Base-by-base conservation (phyloP, 1,139 yeast species). In the Sugiyamaella paludigena region DNA sequence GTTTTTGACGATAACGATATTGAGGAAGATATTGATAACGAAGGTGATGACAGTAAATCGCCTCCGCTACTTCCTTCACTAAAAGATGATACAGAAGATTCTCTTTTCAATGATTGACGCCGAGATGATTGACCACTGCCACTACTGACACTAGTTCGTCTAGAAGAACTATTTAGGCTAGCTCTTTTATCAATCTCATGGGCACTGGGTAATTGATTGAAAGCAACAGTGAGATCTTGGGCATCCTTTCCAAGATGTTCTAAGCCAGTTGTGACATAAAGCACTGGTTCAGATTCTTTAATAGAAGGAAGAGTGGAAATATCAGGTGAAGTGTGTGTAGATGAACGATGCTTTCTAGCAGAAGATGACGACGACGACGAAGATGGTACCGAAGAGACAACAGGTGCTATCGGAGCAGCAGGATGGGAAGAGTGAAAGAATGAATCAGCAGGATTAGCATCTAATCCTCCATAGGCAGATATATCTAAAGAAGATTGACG, bases 201-300 rank as follows among this genome's bases (percentile, higher is more conserved):
- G 1, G 53, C 51, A 29, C 48, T 57, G 13, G 62, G 59, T 32
- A 57, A 56, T 38, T 58, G 62, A 32, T 58, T 64, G 44, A 72
- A 71, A 40, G 72, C 70, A 11, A 70, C 60, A 0, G 80, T 72
- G 38, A 82, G 64, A 45, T 74, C 71, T 47, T 74, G 74, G 4
- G 81, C 83, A 46, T 81, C 86, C 7, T 55, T 57, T 24, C 60
- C 70, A 43, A 70, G 58, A 19, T 58, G 47, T 37, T 64, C 61
- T 28, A 64, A 41, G 4, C 58, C 64, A 16, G 52, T 52, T 12
- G 51, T 32, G 3, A 5, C 24, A 26, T 42, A 53, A 51, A 39
- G 43, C 11, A 53, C 52, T 5, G 62, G 56, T 40, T 60, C 64
- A 6, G 59, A 35, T 42, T 63, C 66, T 35, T 59, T 56, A 36